These are phyloP conservation scores for Candida ponderosae DNA, from an alignment of 805 yeast genomes.

Conservation along the genomic window DNA sequence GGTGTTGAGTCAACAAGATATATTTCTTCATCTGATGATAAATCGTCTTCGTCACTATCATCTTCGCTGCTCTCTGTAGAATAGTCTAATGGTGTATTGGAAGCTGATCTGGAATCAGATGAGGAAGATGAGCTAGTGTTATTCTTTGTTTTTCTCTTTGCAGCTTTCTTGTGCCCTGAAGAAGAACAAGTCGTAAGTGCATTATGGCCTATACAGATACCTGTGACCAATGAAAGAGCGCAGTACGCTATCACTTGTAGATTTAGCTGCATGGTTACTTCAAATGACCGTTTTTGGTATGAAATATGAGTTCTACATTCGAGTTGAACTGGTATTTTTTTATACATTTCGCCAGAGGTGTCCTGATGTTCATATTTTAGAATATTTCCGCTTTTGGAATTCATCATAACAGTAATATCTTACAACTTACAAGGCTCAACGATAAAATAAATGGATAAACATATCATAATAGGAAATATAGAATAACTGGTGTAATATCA, in stretches of 20 bases:
- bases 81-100: conserved; percentile 2
- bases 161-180: not conserved
- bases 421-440: too few species aligned
- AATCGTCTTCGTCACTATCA: conserved; percentile 23
- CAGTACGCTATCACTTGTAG: conserved; percentile 27
- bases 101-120: conserved; percentile 8
- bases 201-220: conserved; percentile 23
- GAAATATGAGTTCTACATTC: too few species aligned
- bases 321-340: too few species aligned
- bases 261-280: conserved; percentile 1
- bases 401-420: too few species aligned
- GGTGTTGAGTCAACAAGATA: conserved; percentile 51
- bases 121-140: conserved; percentile 1
- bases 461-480: too few species aligned
- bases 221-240: conserved; percentile 28
- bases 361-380: too few species aligned
- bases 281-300: not conserved
- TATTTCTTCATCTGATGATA: conserved; percentile 40
- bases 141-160: not conserved
- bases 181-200: conserved; percentile 2
- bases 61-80: conserved; percentile 10
- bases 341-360: too few species aligned
- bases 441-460: too few species aligned
- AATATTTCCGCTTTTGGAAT: too few species aligned
- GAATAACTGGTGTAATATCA: too few species aligned